Evolutionary conservation across 2,329 filamentous ascomycete species (phyloP).

Genomic region (Phialemonium atrogriseum): DNA sequence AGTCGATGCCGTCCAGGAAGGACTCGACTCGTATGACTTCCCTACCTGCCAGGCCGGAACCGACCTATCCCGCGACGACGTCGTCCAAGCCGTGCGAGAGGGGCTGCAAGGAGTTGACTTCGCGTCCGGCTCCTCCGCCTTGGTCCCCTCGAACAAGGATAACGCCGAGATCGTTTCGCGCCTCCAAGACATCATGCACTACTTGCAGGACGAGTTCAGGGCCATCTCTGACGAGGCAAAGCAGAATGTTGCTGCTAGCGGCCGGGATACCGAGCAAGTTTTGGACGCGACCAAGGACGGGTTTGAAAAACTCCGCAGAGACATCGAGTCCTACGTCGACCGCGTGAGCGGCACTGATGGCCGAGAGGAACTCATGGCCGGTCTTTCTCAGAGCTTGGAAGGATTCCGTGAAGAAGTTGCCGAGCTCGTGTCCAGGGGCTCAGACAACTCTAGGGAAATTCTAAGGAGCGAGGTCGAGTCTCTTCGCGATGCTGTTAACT

Average conservation of each 20-base stretch:
- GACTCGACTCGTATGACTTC: slow-evolving; percentile 17
- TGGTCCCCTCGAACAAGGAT: slow-evolving; percentile 30
- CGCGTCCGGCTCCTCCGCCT: slow-evolving; percentile 12
- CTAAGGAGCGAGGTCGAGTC: slow-evolving; percentile 78
- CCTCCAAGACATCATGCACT: slow-evolving; percentile 57
- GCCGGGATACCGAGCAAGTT: slow-evolving; percentile 78
- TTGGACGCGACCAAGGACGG: slow-evolving; percentile 83
- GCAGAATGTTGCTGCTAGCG: slow-evolving; percentile 70
- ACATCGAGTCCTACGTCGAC: slow-evolving; percentile 77
- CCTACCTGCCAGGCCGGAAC: slow-evolving; percentile 1
- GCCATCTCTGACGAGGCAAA: slow-evolving; percentile 57
- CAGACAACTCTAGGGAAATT: slow-evolving; percentile 52
- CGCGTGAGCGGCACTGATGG: slow-evolving; percentile 58
- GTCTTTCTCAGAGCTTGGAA: slow-evolving; percentile 57
- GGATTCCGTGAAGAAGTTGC: slow-evolving; percentile 60
- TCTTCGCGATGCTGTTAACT: slow-evolving; percentile 69
- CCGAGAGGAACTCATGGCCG: slow-evolving; percentile 72
- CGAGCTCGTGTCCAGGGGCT: slow-evolving; percentile 43
- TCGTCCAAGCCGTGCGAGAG: slow-evolving; percentile 17
- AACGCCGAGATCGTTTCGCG: slow-evolving; percentile 44
- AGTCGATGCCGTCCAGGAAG: slow-evolving; percentile 15
- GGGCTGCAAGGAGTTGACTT: slow-evolving; percentile 9
- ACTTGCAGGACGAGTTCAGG: slow-evolving; percentile 51
- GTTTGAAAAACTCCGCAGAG: slow-evolving; percentile 67
- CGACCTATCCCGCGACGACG: slow-evolving; percentile 1